These are phyloP conservation scores for Didymella pomorum DNA, from an alignment of 2,329 filamentous ascomycete genomes.

Conservation along the genomic window DNA sequence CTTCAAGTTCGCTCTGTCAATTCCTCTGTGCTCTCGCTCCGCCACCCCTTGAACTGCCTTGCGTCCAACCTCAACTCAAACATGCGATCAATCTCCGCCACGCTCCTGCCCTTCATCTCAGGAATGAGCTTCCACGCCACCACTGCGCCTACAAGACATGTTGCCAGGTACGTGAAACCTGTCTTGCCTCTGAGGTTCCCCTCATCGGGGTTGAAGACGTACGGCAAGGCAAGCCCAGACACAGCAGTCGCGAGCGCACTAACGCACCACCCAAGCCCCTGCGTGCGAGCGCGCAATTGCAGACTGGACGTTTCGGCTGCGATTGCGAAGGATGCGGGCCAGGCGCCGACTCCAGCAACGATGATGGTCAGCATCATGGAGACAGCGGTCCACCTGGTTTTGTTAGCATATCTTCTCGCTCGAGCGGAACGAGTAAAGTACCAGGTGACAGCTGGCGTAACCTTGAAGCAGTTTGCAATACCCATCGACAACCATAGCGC, in stretches of 20 bases:
- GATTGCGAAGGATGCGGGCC: conserved; percentile 56
- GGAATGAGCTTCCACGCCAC: conserved; percentile 59
- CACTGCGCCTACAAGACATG: conserved; percentile 46
- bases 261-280: conserved; percentile 56
- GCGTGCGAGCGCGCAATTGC: conserved; percentile 54
- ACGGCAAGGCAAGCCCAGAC: conserved; percentile 59
- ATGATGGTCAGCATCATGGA: conserved; percentile 56
- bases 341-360: conserved; percentile 54
- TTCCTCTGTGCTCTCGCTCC: conserved; percentile 13
- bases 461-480: conserved; percentile 56
- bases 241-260: conserved; percentile 53
- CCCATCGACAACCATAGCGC: conserved; percentile 58
- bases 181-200: conserved; percentile 54
- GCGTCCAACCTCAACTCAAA: conserved; percentile 33
- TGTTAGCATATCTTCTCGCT: background rate
- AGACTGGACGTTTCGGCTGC: conserved; percentile 56
- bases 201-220: conserved; percentile 60
- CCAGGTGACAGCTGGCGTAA: conserved; percentile 51
- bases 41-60: conserved; percentile 32
- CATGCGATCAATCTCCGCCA: conserved; percentile 59
- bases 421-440: conserved; percentile 27
- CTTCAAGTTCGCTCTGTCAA: conserved; percentile 1
- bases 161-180: conserved; percentile 52
- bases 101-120: conserved; percentile 61
- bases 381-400: conserved; percentile 51